Conservation (phyloP, 2,329 filamentous ascomycete genomes). For the Xylaria sp. region DNA sequence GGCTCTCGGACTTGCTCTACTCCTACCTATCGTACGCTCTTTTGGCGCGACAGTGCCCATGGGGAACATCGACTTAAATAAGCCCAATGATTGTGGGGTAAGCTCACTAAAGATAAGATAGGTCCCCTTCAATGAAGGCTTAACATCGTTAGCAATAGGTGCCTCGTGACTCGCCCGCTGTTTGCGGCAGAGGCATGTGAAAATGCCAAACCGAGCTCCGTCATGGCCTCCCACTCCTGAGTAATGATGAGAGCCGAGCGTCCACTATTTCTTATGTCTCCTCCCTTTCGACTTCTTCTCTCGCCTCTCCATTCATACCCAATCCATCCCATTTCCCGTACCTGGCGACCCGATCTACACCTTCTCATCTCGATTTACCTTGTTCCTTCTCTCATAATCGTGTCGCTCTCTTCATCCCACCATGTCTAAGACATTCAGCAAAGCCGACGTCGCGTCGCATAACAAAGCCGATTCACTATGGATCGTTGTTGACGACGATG, state of each 20-base stretch:
- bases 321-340: neutral
- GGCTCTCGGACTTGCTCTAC: too few species aligned
- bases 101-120: neutral
- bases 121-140: neutral
- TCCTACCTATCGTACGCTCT: too few species aligned
- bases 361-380: neutral
- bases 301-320: neutral
- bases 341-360: neutral
- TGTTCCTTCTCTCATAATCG: neutral
- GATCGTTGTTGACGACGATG: conserved; percentile 92
- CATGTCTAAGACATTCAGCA: conserved; percentile 89
- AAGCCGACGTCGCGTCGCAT: conserved; percentile 86
- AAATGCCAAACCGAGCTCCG: conserved; percentile 27
- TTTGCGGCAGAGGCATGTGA: conserved; percentile 26
- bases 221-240: neutral
- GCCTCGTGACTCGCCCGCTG: conserved; percentile 27
- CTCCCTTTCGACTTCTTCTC: neutral
- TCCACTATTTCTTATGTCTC: neutral
- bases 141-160: conserved; percentile 10
- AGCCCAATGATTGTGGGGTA: conserved; percentile 1
- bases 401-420: neutral
- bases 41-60: too few species aligned
- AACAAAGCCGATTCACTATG: conserved; percentile 86
- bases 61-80: too few species aligned
- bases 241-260: neutral